Percentiles rank a stretch among this genome's conserved stretches.
Conservation (phyloP, 2,329 filamentous ascomycete species). For the Emmonsiellopsis sp. region DNA sequence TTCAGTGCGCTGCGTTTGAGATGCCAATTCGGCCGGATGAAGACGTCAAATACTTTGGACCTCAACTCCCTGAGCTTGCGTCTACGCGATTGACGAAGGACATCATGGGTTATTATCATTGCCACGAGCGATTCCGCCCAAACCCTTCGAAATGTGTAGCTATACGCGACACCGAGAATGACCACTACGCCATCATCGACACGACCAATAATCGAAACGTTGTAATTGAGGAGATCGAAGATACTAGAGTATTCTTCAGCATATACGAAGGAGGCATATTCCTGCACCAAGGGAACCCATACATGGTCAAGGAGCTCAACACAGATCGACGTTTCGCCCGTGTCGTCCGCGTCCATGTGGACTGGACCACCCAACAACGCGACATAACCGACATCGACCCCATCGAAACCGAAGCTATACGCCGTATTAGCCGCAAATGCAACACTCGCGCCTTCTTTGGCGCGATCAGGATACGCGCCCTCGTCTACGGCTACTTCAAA, state of each 20-base stretch:
- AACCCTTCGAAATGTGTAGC: constrained; percentile 72
- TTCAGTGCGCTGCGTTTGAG: constrained; percentile 92
- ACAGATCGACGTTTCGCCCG: constrained; percentile 73
- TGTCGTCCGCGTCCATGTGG: constrained; percentile 80
- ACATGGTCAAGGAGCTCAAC: constrained; percentile 81
- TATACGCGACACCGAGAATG: constrained; percentile 81
- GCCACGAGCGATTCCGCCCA: constrained; percentile 78
- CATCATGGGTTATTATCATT: constrained; percentile 75
- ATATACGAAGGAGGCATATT: constrained; percentile 97
- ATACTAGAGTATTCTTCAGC: constrained; percentile 87
- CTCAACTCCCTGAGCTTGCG: constrained; percentile 61
- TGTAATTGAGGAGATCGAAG: constrained; percentile 85
- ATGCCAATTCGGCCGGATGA: constrained; percentile 77
- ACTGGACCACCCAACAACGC: constrained; percentile 89
- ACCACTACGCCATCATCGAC: constrained; percentile 91
- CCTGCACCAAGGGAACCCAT: constrained; percentile 88
- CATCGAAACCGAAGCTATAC: constrained; percentile 80
- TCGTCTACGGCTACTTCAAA: constrained; percentile 96
- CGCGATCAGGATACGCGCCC: constrained; percentile 71
- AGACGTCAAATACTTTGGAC: constrained; percentile 71
- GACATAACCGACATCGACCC: constrained; percentile 94
- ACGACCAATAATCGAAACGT: constrained; percentile 68
- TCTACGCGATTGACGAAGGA: constrained; percentile 65
- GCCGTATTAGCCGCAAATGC: constrained; percentile 52
- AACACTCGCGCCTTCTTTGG: constrained; percentile 72